A percentile compares a stretch with the other conserved stretches of the same genome.
Evolutionary conservation across 2,329 filamentous ascomycete genomes (phyloP).

Genomic region (Aspergillus glaucus): DNA sequence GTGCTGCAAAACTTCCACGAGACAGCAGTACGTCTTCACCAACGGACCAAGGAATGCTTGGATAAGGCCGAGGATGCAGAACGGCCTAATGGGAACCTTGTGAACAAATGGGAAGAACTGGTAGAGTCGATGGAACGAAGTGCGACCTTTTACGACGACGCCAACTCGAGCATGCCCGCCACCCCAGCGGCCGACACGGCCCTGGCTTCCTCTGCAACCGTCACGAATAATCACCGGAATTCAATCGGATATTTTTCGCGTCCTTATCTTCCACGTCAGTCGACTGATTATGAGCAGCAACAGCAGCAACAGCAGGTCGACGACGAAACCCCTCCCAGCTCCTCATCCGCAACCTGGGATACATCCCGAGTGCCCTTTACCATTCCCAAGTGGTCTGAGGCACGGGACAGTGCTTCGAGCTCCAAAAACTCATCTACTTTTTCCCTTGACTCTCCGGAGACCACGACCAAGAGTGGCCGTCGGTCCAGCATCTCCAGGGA

Average conservation of each 20-base stretch:
- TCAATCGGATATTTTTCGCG: slow-evolving; percentile 38
- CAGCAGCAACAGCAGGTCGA: slow-evolving; percentile 21
- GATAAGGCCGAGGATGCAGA: slow-evolving; percentile 44
- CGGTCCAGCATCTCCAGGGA: slow-evolving; percentile 35
- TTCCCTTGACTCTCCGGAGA: slow-evolving; percentile 36
- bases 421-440: slow-evolving; percentile 44
- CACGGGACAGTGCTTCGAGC: slow-evolving; percentile 37
- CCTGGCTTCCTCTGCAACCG: slow-evolving; percentile 21
- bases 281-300: slow-evolving; percentile 24
- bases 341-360: slow-evolving; percentile 40
- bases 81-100: slow-evolving; percentile 40
- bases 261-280: slow-evolving; percentile 33
- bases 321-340: slow-evolving; percentile 42
- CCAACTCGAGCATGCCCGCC: slow-evolving; percentile 29
- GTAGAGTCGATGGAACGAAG: slow-evolving; percentile 43
- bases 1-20: slow-evolving; percentile 38
- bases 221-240: slow-evolving; percentile 31
- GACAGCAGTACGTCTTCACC: slow-evolving; percentile 36
- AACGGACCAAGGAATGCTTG: slow-evolving; percentile 42
- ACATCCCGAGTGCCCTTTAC: slow-evolving; percentile 35
- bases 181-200: slow-evolving; percentile 32
- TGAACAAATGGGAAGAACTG: slow-evolving; percentile 46
- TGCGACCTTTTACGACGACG: slow-evolving; percentile 37
- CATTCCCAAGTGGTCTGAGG: slow-evolving; percentile 34
- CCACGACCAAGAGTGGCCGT: slow-evolving; percentile 24